phyloP scores from a whole-genome alignment of 768 basidiomycete species.

The Termitomyces sp. region DNA sequence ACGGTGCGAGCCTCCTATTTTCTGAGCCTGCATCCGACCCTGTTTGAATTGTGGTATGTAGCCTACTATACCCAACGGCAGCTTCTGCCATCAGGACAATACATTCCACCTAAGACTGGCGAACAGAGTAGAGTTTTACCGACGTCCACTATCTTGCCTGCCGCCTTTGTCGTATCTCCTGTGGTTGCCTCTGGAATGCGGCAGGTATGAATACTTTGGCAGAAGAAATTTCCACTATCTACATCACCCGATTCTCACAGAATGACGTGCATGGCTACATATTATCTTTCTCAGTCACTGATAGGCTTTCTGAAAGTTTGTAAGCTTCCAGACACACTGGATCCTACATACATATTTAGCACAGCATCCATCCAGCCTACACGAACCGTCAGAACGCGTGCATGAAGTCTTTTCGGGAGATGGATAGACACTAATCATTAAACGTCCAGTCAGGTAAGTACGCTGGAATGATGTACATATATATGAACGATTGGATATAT shows the following conservation, averaged over 20 bases:
- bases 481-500: not conserved
- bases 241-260: too few species aligned
- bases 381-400: not conserved
- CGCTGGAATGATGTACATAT: not conserved
- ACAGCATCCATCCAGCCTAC: not conserved
- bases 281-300: not conserved
- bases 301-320: not conserved
- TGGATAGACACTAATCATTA: not conserved
- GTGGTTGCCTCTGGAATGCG: not conserved
- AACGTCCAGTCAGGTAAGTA: not conserved
- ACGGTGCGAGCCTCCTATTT: not conserved
- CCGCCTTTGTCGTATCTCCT: not conserved
- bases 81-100: not conserved
- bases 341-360: too few species aligned
- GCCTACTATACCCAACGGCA: not conserved
- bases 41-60: not conserved
- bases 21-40: not conserved
- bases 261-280: not conserved
- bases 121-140: not conserved
- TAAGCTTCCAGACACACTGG: not conserved
- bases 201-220: not conserved
- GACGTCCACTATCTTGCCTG: not conserved
- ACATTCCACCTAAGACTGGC: not conserved
- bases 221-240: not conserved
- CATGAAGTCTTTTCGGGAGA: not conserved